phyloP scores from a whole-genome alignment of 495 filamentous ascomycete species.

The Penicillium flavigenum region DNA sequence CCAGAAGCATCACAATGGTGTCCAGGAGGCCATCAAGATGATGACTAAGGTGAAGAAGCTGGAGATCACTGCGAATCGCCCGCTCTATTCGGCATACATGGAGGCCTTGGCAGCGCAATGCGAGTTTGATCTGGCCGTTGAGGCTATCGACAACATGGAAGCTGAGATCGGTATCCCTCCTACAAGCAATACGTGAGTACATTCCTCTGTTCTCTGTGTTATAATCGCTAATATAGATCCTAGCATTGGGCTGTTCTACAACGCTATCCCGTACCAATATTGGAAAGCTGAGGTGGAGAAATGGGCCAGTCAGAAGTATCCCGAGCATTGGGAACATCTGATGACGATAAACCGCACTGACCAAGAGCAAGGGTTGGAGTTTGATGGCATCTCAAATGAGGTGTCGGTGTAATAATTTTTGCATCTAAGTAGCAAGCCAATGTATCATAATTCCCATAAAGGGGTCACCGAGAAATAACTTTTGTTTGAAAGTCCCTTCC shows the following conservation, averaged over 20 bases:
- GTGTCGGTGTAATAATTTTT: slow-evolving; percentile 23
- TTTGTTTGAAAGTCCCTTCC: neutral
- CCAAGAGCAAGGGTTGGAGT: slow-evolving; percentile 38
- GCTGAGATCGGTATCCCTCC: slow-evolving; percentile 61
- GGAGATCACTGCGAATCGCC: slow-evolving; percentile 70
- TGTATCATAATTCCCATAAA: neutral
- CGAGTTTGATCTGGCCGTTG: slow-evolving; percentile 61
- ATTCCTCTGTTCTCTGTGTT: neutral
- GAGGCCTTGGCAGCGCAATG: slow-evolving; percentile 70
- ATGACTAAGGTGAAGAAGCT: slow-evolving; percentile 71
- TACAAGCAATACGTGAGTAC: slow-evolving; percentile 68
- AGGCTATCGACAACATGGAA: slow-evolving; percentile 63
- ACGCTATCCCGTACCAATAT: slow-evolving; percentile 58
- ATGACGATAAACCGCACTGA: slow-evolving; percentile 33
- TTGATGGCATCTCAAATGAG: slow-evolving; percentile 37
- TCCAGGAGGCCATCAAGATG: slow-evolving; percentile 64
- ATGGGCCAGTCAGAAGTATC: slow-evolving; percentile 68
- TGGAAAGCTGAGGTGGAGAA: slow-evolving; percentile 65
- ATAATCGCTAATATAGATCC: slow-evolving; percentile 27
- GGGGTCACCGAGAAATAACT: neutral
- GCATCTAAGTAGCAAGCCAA: neutral
- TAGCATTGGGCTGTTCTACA: slow-evolving; percentile 72
- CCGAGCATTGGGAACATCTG: slow-evolving; percentile 65
- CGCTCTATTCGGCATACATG: slow-evolving; percentile 71
- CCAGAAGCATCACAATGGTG: slow-evolving; percentile 61